Percentiles rank a stretch among this genome's conserved stretches.
Conservation (phyloP, 495 filamentous ascomycete species). For the Durotheca rogersii region DNA sequence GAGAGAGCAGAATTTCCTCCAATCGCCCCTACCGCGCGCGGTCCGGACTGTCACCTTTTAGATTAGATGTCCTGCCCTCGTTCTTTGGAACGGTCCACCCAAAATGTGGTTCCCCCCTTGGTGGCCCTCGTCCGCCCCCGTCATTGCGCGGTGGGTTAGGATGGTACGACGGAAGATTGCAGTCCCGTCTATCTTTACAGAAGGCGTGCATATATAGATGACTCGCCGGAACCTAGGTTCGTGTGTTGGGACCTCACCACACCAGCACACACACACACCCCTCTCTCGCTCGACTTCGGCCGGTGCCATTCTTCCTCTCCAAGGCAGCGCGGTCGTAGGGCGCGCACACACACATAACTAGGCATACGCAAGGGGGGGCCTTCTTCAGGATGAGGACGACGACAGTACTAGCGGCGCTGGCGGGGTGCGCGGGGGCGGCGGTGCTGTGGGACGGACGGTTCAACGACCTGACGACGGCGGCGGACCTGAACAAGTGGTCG, state of each 20-base stretch:
- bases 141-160: background rate
- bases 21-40: conserved; percentile 13
- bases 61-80: conserved; percentile 21
- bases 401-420: conserved; percentile 18
- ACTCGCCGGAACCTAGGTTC: background rate
- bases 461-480: conserved; percentile 53
- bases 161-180: conserved; percentile 3
- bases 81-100: conserved; percentile 8
- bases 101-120: conserved; percentile 9
- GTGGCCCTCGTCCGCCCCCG: conserved; percentile 5
- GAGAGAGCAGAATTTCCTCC: conserved; percentile 2
- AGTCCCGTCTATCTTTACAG: conserved; percentile 1
- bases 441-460: conserved; percentile 64
- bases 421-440: conserved; percentile 33
- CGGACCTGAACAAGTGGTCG: conserved; percentile 60
- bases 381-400: conserved; percentile 33
- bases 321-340: no score
- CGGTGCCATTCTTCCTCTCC: background rate
- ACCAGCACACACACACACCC: background rate
- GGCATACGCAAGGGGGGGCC: no score
- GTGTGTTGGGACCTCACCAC: no score
- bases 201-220: conserved; percentile 19
- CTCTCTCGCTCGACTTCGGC: no score
- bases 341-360: no score
- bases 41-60: conserved; percentile 27